These are phyloP conservation scores for Funneliformis caledonium DNA, from an alignment of 371 early-diverging fungal genomes.

Conservation along the genomic window DNA sequence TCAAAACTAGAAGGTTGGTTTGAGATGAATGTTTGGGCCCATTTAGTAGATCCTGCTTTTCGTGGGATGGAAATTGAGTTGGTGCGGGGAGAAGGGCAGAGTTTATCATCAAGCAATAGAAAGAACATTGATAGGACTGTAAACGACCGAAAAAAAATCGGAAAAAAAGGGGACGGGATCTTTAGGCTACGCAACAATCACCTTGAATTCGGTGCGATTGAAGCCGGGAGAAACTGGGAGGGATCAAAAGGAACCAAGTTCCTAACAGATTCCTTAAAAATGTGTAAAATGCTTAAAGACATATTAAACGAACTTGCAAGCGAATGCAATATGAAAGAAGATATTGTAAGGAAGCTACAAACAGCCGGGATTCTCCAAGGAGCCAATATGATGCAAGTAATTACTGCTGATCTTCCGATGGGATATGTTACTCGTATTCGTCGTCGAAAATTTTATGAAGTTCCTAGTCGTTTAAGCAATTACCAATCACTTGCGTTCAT, in stretches of 20 bases:
- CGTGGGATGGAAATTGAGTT: conserved; percentile 17
- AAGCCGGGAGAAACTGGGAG: conserved; percentile 30
- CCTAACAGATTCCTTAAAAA: conserved; percentile 20
- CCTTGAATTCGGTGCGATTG: conserved; percentile 32
- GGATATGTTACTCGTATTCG: conserved; percentile 14
- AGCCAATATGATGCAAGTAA: conserved; percentile 17
- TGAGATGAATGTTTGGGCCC: conserved; percentile 46
- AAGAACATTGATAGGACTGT: conserved; percentile 15
- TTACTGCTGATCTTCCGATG: background rate
- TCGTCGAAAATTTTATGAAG: conserved; percentile 18
- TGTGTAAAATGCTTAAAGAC: conserved; percentile 31
- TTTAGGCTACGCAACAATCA: conserved; percentile 1
- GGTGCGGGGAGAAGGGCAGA: background rate
- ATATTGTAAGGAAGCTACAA: conserved; percentile 12
- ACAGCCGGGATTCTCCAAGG: conserved; percentile 20
- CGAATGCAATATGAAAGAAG: conserved; percentile 33
- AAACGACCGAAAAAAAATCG: conserved; percentile 12
- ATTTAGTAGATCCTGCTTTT: conserved; percentile 19
- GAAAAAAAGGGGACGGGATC: conserved; percentile 5
- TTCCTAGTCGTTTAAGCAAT: background rate
- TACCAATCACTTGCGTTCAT: conserved; percentile 27
- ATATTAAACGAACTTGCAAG: conserved; percentile 16
- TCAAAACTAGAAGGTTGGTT: conserved; percentile 19
- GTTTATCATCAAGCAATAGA: conserved; percentile 25
- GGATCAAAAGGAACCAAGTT: background rate